Evolutionary conservation across 2,329 filamentous ascomycete species (phyloP).

Genomic region (Sarocladium oryzae): DNA sequence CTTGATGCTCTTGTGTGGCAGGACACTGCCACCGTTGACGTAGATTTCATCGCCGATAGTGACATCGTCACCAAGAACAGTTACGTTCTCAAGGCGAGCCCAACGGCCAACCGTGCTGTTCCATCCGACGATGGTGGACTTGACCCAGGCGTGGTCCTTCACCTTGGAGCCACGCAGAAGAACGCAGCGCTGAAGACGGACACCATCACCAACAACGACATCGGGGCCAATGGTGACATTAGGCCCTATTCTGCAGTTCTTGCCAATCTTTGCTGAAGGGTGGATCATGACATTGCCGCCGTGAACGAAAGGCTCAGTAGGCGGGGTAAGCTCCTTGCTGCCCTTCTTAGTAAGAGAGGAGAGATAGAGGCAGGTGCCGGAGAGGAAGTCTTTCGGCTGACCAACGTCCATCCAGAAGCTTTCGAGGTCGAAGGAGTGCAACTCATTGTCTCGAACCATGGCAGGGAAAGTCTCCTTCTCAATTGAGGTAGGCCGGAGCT

Average conservation of each 20-base stretch:
- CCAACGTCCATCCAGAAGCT: constrained; percentile 99
- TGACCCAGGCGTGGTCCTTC: constrained; percentile 98
- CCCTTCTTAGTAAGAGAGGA: constrained; percentile 85
- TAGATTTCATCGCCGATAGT: constrained; percentile 98
- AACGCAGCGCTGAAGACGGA: constrained; percentile 88
- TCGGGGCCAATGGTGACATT: constrained; percentile 95
- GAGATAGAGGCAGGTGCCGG: constrained; percentile 92
- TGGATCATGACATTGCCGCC: constrained; percentile 96
- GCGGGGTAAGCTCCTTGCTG: constrained; percentile 73
- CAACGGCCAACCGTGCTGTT: constrained; percentile 93
- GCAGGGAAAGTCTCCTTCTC: constrained; percentile 98
- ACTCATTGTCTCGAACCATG: constrained; percentile 79
- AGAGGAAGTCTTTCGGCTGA: constrained; percentile 97
- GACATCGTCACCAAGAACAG: constrained; percentile 95
- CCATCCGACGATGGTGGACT: constrained; percentile 98
- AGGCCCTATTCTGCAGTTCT: constrained; percentile 95
- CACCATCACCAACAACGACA: constrained; percentile 88
- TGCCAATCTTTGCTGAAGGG: constrained; percentile 89
- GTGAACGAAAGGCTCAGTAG: constrained; percentile 73
- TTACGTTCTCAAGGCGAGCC: constrained; percentile 95
- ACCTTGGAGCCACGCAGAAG: constrained; percentile 84
- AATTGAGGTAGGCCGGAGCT: constrained; percentile 92
- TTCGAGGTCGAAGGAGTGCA: constrained; percentile 94
- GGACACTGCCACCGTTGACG: constrained; percentile 90
- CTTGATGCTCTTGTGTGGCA: constrained; percentile 99